phyloP scores from a whole-genome alignment of 2,329 filamentous ascomycete species.

The Penicillium polonicum region DNA sequence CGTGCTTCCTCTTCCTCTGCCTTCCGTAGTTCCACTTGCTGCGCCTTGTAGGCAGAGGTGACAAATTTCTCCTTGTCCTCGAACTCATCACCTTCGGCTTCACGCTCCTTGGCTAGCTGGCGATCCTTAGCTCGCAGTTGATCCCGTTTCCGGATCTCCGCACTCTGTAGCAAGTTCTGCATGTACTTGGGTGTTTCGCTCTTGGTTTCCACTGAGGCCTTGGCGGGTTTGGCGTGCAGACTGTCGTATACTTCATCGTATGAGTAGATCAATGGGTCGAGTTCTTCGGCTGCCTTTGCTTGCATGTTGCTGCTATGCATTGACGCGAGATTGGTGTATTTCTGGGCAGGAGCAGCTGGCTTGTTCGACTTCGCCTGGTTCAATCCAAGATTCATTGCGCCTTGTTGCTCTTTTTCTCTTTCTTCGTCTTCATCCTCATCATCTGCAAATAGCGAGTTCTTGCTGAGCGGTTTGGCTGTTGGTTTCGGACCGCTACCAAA shows the following conservation, averaged over 20 bases:
- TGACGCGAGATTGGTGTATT: conserved; percentile 48
- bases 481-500: conserved; percentile 26
- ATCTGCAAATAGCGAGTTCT: conserved; percentile 39
- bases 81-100: conserved; percentile 65
- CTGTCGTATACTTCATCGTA: conserved; percentile 52
- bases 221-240: conserved; percentile 43
- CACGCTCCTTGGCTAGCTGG: conserved; percentile 59
- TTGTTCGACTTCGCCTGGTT: conserved; percentile 24
- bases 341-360: conserved; percentile 19
- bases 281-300: conserved; percentile 42
- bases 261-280: conserved; percentile 51
- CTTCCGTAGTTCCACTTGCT: conserved; percentile 59
- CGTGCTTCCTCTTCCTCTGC: conserved; percentile 59
- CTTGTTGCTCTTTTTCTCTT: conserved; percentile 17
- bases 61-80: conserved; percentile 68
- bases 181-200: conserved; percentile 58
- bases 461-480: conserved; percentile 34
- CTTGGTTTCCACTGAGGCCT: conserved; percentile 20
- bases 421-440: conserved; percentile 35
- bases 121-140: conserved; percentile 62
- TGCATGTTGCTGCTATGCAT: conserved; percentile 48
- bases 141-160: conserved; percentile 63
- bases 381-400: conserved; percentile 24
- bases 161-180: conserved; percentile 57
- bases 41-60: conserved; percentile 62